Evolutionary conservation across 306 rosid genomes (phyloP).

Genomic region (Cucurbita maxima): DNA sequence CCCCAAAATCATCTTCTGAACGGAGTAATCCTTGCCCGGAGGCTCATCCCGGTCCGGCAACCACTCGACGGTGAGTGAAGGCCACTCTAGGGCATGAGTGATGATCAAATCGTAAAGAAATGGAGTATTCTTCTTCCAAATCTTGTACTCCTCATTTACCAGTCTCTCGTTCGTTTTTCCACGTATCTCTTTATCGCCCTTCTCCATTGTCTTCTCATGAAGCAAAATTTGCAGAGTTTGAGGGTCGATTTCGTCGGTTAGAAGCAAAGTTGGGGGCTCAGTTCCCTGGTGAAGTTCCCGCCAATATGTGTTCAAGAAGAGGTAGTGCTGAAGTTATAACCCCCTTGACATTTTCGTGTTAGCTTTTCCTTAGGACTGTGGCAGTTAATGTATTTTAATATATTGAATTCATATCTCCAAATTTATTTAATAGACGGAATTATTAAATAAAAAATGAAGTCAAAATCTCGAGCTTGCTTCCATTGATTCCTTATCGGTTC

Average conservation of each 20-base stretch:
- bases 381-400: not conserved
- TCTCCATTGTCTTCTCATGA: slow-evolving; percentile 37
- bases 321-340: not conserved
- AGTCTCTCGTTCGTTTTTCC: slow-evolving; percentile 91
- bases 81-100: slow-evolving; percentile 98
- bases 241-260: not conserved
- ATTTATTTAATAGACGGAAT: too few species aligned
- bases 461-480: not conserved
- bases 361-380: not conserved
- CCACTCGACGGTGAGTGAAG: slow-evolving; percentile 96
- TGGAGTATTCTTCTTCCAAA: slow-evolving; percentile 98
- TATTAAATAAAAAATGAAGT: too few species aligned
- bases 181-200: slow-evolving; percentile 92
- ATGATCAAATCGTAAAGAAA: slow-evolving; percentile 86
- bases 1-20: slow-evolving; percentile 83
- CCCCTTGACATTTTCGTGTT: not conserved
- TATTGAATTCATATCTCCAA: not conserved
- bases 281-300: not conserved
- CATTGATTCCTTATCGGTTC: too few species aligned
- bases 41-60: slow-evolving; percentile 86
- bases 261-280: not conserved
- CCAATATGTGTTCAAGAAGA: not conserved
- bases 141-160: slow-evolving; percentile 95
- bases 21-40: slow-evolving; percentile 81
- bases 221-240: not conserved